Evolutionary conservation across 306 rosid species (phyloP).

Genomic region (Castanopsis chinensis): DNA sequence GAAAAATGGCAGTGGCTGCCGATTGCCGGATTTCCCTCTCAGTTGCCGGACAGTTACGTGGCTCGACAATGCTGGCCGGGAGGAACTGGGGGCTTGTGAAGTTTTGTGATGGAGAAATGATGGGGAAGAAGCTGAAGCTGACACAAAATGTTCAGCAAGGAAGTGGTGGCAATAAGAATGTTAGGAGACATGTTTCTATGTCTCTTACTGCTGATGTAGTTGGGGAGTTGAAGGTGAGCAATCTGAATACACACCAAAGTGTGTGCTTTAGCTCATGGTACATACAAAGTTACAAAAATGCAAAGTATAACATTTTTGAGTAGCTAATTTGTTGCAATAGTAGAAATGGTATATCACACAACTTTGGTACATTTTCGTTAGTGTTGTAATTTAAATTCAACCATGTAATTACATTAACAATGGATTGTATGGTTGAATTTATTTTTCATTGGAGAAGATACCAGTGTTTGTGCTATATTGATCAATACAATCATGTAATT

Average conservation of each 20-base stretch:
- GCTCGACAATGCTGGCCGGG: slow-evolving; percentile 8
- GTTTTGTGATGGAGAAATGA: slow-evolving; percentile 42
- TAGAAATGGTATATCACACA: no score
- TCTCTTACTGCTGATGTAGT: slow-evolving; percentile 30
- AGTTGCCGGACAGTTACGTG: slow-evolving; percentile 18
- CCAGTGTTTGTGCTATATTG: no score
- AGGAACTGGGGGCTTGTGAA: slow-evolving; percentile 31
- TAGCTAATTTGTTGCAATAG: no score
- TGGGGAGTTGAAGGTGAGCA: slow-evolving; percentile 29
- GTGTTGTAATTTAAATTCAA: no score
- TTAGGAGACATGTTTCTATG: slow-evolving; percentile 32
- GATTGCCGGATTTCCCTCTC: slow-evolving; percentile 43
- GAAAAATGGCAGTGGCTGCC: slow-evolving; percentile 32
- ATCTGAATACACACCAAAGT: not conserved
- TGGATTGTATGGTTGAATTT: no score
- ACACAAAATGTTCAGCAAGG: slow-evolving; percentile 14
- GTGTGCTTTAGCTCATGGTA: not conserved
- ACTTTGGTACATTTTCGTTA: no score
- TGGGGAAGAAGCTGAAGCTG: slow-evolving; percentile 50
- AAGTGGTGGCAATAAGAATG: not conserved
- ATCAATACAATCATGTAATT: no score
- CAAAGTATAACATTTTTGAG: no score
- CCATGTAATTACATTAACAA: no score
- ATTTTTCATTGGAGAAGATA: no score
- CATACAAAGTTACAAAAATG: not conserved